Evolutionary conservation across 306 rosid genomes (phyloP).

Genomic region (Oxytropis ochrocephala): DNA sequence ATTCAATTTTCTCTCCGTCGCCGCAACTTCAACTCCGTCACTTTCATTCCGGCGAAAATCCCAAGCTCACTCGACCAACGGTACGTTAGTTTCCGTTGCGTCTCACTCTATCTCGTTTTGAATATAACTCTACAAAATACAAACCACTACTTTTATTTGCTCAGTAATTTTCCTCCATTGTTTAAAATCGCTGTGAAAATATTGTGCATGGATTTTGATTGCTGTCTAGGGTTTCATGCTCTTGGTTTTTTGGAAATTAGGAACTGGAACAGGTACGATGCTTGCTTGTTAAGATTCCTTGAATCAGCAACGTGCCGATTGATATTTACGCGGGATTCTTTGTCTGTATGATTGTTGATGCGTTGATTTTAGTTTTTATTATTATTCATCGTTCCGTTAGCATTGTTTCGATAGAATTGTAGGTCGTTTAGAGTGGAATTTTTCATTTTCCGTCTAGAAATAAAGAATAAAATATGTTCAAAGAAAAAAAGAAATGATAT

Average conservation of each 20-base stretch:
- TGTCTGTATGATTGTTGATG: not conserved
- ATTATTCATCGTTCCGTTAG: not conserved
- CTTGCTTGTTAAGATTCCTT: not conserved
- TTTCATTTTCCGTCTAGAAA: not conserved
- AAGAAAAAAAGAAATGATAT: too few species aligned
- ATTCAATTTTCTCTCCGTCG: not conserved
- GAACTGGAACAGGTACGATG: not conserved
- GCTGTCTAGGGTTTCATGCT: conserved; percentile 18
- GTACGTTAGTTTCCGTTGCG: not conserved
- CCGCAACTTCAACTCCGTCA: too few species aligned
- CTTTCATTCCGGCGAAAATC: conserved; percentile 22
- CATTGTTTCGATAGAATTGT: too few species aligned
- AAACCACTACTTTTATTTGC: not conserved
- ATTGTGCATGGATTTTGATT: not conserved
- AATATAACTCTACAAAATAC: not conserved
- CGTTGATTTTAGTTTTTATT: not conserved
- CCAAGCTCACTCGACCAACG: conserved; percentile 7
- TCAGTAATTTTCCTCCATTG: not conserved
- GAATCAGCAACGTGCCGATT: not conserved
- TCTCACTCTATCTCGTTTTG: not conserved
- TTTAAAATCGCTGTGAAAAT: not conserved
- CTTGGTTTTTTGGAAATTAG: not conserved
- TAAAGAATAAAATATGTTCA: too few species aligned
- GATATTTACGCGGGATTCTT: not conserved
- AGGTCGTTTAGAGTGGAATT: not conserved